A percentile compares a stretch with the other conserved stretches of the same genome.
Evolutionary conservation across 2,329 filamentous ascomycete genomes (phyloP).

Genomic region (Xylariaceae sp.): DNA sequence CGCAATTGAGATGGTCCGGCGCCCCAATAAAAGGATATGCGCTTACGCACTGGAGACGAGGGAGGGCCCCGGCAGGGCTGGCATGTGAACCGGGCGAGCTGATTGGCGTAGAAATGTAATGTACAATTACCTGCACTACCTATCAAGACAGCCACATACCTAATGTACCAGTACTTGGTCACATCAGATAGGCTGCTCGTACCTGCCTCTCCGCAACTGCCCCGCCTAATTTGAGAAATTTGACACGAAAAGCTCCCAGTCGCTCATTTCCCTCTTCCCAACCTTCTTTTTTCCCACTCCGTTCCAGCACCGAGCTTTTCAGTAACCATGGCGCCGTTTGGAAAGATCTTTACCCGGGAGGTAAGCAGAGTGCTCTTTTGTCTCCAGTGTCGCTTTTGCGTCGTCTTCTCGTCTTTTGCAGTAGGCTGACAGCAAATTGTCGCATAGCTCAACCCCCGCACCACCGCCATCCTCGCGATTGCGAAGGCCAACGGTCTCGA

Average conservation of each 20-base stretch:
- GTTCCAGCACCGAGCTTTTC: constrained; percentile 24
- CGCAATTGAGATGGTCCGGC: constrained; percentile 29
- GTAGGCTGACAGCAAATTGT: constrained; percentile 31
- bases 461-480: constrained; percentile 81
- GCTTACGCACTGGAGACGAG: too few species aligned
- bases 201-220: constrained; percentile 22
- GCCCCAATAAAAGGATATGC: constrained; percentile 10
- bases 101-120: too few species aligned
- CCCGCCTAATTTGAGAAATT: constrained; percentile 26
- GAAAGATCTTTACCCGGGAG: constrained; percentile 88
- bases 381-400: constrained; percentile 13
- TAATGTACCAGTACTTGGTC: too few species aligned
- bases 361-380: constrained; percentile 46
- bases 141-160: too few species aligned
- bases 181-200: constrained; percentile 6
- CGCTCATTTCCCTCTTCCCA: constrained; percentile 10
- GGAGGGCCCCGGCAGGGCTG: too few species aligned
- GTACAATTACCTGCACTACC: too few species aligned
- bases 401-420: neutral
- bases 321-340: constrained; percentile 73
- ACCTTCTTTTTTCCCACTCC: constrained; percentile 11
- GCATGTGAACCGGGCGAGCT: too few species aligned
- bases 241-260: constrained; percentile 24
- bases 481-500: constrained; percentile 98
- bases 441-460: constrained; percentile 78